Evolutionary conservation across 2,329 filamentous ascomycete genomes (phyloP), one percentile per base, ranked within the genome.

Genomic region (Monilinia laxa): DNA sequence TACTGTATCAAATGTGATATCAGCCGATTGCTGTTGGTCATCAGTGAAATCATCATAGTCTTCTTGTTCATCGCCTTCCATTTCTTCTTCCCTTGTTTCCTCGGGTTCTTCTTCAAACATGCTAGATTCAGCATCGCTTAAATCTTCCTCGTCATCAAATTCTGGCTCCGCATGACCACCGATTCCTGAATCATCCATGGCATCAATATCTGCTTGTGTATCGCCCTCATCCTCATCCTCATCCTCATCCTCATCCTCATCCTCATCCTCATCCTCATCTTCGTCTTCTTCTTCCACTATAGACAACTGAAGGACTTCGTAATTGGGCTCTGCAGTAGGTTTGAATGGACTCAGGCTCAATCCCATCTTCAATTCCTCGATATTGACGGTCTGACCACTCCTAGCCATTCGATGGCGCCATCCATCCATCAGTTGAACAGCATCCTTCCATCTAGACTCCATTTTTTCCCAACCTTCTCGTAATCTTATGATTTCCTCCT

Each of bases 401-500:
- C 83, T 83, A 20, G 86, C 86, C 85, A 97, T 92, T 53, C 92
- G 85, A 76, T 87, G 90, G 68, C 93, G 88, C 94, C 95, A 98
- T 45, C 90, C 88, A 71, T 97, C 92, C 81, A 99, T 96, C 79
- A 99, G 87, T 47, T 87, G 84, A 16, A 98, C 88, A 0, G 95
- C 92, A 75, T 98, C 94, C 71, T 87, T 89, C 92, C 95, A 97
- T 62, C 93, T 86, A 28, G 82, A 85, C 77, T 98, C 93, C 91
- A 98, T 97, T 78, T 90, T 93, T 76, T 96, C 91, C 90, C 94
- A 96, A 20, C 93, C 92, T 65, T 90, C 86, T 65, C 92, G 87
- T 58, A 99, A 82, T 62, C 91, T 86, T 63, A 85, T 84, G 70
- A 99, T 98, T 76, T 97, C 93, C 68, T 96, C 90, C 70, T 99